Conservation (phyloP, 2,329 filamentous ascomycete species). For the Pseudopithomyces chartarum region DNA sequence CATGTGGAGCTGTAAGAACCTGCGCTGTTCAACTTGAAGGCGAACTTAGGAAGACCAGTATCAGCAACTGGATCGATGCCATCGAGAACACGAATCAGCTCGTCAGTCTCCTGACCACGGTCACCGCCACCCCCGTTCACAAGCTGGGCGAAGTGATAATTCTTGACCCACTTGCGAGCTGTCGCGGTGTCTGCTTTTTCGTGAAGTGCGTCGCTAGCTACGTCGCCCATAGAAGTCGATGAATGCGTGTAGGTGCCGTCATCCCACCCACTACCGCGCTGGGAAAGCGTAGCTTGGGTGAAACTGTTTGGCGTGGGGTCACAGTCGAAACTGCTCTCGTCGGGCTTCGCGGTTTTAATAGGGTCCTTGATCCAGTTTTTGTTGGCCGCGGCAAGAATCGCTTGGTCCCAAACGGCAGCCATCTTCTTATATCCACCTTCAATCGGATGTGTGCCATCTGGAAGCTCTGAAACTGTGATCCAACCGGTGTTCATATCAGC, state of each 20-base stretch:
- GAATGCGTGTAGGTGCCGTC: constrained; percentile 8
- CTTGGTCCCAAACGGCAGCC: constrained; percentile 4
- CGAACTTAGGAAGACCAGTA: neutral
- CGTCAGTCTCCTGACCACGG: constrained; percentile 8
- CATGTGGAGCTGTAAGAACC: neutral
- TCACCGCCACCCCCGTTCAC: constrained; percentile 4
- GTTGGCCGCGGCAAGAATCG: neutral
- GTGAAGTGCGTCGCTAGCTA: neutral
- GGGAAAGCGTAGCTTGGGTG: neutral
- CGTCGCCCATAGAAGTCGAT: neutral
- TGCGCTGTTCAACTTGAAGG: constrained; percentile 2
- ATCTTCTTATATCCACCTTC: constrained; percentile 3
- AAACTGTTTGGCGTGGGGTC: neutral
- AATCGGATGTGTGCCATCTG: neutral
- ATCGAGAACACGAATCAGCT: constrained; percentile 13
- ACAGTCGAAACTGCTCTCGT: neutral
- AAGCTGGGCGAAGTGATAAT: constrained; percentile 17
- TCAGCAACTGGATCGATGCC: neutral
- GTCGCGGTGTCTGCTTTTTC: constrained; percentile 3
- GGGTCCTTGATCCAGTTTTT: constrained; percentile 3
- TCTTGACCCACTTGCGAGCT: neutral
- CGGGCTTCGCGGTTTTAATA: neutral
- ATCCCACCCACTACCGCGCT: constrained; percentile 1
- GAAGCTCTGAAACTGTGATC: constrained; percentile 3
- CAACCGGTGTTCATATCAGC: constrained; percentile 19